A percentile compares a stretch with the other conserved stretches of the same genome.
Evolutionary conservation across 768 basidiomycete genomes (phyloP).

Genomic region (Punctularia strigosozonata): DNA sequence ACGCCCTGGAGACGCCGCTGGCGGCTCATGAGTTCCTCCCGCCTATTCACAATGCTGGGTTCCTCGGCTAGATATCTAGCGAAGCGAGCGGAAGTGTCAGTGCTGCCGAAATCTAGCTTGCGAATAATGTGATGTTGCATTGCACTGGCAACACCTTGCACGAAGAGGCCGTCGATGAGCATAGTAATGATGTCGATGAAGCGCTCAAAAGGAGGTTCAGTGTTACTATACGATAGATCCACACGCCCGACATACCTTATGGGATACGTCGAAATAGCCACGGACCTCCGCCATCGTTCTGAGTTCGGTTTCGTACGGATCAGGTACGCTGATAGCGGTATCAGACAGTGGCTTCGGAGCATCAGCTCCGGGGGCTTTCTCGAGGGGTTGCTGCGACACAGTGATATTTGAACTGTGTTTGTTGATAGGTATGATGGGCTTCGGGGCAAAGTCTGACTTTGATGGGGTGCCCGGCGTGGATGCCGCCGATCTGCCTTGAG

Average conservation of each 20-base stretch:
- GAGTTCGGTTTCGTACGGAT: constrained; percentile 16
- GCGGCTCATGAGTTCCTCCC: constrained; percentile 14
- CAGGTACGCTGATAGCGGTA: too few relatives aligned
- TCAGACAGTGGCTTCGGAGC: too few relatives aligned
- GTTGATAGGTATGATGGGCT: too few relatives aligned
- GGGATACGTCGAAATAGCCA: constrained; percentile 20
- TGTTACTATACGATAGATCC: background rate
- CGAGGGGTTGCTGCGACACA: too few relatives aligned
- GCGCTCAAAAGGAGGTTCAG: constrained; percentile 11
- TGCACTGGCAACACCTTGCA: constrained; percentile 11
- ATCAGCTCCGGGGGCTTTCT: too few relatives aligned
- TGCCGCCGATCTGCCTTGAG: too few relatives aligned
- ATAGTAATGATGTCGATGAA: constrained; percentile 20
- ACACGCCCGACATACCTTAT: constrained; percentile 14
- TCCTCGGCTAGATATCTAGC: constrained; percentile 18
- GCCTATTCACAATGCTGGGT: constrained; percentile 10
- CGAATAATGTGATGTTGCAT: constrained; percentile 14
- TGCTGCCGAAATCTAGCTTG: constrained; percentile 13
- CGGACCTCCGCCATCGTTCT: constrained; percentile 15
- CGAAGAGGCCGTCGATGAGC: constrained; percentile 13
- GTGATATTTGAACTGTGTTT: too few relatives aligned
- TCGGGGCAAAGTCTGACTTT: too few relatives aligned
- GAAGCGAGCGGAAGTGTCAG: constrained; percentile 10
- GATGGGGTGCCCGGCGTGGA: too few relatives aligned
- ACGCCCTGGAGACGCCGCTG: constrained; percentile 14